Evolutionary conservation across 495 filamentous ascomycete genomes (phyloP), one percentile per base, ranked within the genome.

Genomic region (Hypoxylon intermedium): DNA sequence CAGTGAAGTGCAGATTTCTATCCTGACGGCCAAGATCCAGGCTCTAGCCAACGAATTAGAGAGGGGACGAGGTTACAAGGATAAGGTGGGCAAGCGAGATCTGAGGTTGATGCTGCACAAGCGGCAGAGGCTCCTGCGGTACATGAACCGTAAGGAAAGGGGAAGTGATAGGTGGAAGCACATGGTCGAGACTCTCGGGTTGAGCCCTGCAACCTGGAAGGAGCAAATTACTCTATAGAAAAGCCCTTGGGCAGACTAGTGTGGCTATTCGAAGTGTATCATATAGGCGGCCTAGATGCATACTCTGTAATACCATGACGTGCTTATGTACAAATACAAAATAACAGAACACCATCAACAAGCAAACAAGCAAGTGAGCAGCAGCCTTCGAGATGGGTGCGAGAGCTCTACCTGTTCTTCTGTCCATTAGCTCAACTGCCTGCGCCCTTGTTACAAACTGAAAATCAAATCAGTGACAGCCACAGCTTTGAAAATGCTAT

Each of bases 1-100:
- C 50, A 87, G 89, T 15, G 94, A 99, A 75, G 94, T 99, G 40
- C 94, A 99, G 79, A 91, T 93, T 60, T 93, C 92, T n/a, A 94
- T 99, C 62, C 75, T 99, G 71, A 99, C 94, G 6, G 83, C 90
- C 42, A 97, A 97, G 80, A 99, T 99, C 67, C 75, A 90, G 48
- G 88, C 89, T 37, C 73, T 98, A 44, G 85, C 88, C 26, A 77
- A 86, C 57, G 79, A 82, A 46, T 68, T 90, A 48, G 79, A 83
- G 68, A 77, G 69, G 26, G 72, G 75, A 40, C 79, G 79, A 26
- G 81, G 77, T 9, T 67, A 82, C 55, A 86, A 79, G 53, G 94
- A 99, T 70, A 97, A 94, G 79, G 83, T 91, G 65, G 97, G 97
- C 75, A 96, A 94, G 82, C 83, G 92, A 61, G 96, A 94, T 78